Conservation (phyloP, 176 grass and related monocot species). For the Musa troglodytarum region DNA sequence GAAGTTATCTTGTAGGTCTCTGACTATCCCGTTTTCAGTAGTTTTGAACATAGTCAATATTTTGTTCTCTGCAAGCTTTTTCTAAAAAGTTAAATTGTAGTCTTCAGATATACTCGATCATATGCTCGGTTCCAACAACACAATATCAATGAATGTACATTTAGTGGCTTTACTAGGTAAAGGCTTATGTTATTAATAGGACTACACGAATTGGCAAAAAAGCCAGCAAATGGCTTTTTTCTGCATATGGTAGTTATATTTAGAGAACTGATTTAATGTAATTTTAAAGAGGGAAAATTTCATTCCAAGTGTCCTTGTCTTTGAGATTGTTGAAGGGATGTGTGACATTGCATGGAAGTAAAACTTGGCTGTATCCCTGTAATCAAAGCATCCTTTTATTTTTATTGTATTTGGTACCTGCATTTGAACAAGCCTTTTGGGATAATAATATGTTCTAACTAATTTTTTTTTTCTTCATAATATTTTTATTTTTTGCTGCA, state of each 20-base stretch:
- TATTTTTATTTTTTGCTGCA: constrained; percentile 25
- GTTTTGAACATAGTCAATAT: too few species aligned
- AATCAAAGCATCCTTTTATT: not conserved
- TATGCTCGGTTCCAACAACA: not conserved
- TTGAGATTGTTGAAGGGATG: not conserved
- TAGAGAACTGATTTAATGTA: not conserved
- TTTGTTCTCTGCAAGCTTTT: too few species aligned
- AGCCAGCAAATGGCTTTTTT: not conserved
- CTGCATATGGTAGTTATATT: not conserved
- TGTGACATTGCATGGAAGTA: too few species aligned
- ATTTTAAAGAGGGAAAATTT: not conserved
- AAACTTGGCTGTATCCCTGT: too few species aligned
- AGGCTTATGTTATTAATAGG: not conserved
- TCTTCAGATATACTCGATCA: not conserved
- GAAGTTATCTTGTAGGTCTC: too few species aligned
- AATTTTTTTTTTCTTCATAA: not conserved
- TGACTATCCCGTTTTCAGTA: too few species aligned
- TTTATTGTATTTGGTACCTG: not conserved
- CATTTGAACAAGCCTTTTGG: not conserved
- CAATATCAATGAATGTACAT: not conserved
- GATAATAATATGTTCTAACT: not conserved
- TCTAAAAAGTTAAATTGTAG: too few species aligned
- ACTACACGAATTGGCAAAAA: not conserved
- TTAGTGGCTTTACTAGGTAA: not conserved
- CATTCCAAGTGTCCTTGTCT: not conserved